Evolutionary conservation across 2,329 filamentous ascomycete genomes (phyloP).

Genomic region (Pleurostoma richardsiae): DNA sequence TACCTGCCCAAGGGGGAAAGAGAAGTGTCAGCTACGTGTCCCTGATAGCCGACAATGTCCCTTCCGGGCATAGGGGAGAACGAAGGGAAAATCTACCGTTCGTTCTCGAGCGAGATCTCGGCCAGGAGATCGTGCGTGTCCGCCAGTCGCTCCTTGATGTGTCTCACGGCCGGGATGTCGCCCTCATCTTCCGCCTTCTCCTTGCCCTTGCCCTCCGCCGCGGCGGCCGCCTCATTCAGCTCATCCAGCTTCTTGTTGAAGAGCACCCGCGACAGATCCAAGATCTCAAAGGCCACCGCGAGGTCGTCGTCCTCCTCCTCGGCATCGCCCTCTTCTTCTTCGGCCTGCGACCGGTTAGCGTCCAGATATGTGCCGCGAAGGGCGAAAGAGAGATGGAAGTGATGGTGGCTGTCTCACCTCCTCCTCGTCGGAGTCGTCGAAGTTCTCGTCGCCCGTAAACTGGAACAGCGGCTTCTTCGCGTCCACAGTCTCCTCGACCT

Average conservation of each 20-base stretch:
- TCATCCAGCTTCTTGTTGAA: conserved; percentile 51
- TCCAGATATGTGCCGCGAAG: conserved; percentile 1
- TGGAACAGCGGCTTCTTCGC: conserved; percentile 79
- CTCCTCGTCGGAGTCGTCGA: conserved; percentile 75
- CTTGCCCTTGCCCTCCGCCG: conserved; percentile 37
- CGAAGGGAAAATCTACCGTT: conserved; percentile 48
- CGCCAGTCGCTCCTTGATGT: conserved; percentile 79
- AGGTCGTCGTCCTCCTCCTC: conserved; percentile 67
- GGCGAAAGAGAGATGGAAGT: background rate
- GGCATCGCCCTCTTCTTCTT: conserved; percentile 34
- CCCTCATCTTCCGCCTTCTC: conserved; percentile 28
- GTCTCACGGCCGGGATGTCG: conserved; percentile 35
- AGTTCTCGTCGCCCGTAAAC: conserved; percentile 92
- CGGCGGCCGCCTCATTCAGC: conserved; percentile 23
- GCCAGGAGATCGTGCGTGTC: conserved; percentile 92
- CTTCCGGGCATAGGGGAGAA: background rate
- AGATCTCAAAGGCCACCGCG: conserved; percentile 75
- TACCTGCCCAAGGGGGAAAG: conserved; percentile 47
- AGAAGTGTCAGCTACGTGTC: background rate
- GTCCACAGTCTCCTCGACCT: conserved; percentile 31
- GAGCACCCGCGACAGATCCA: conserved; percentile 71
- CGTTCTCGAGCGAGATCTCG: conserved; percentile 95
- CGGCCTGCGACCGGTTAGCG: conserved; percentile 26
- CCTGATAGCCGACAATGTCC: background rate
- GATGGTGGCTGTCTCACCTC: conserved; percentile 31